Conservation (phyloP, 108 stramenopile genomes). For the Cyclotella choctawhatcheeana region DNA sequence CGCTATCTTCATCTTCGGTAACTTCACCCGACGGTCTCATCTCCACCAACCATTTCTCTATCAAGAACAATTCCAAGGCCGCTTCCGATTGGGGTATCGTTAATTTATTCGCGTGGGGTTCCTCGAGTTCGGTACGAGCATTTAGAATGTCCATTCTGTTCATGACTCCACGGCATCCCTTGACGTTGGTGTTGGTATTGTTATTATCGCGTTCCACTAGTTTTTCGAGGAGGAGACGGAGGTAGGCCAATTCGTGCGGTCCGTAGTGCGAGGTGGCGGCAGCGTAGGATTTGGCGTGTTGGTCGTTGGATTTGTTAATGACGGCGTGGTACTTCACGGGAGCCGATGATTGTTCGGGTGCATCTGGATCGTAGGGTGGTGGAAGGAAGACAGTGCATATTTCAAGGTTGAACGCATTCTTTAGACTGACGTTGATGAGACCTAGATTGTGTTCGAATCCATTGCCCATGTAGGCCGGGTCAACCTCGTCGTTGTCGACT, state of each 20-base stretch:
- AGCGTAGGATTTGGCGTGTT: constrained; percentile 42
- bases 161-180: constrained; percentile 37
- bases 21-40: constrained; percentile 45
- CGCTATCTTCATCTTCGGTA: constrained; percentile 12
- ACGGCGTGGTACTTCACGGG: constrained; percentile 63
- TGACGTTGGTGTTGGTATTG: neutral
- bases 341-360: neutral
- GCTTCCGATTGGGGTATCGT: constrained; percentile 49
- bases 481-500: constrained; percentile 19
- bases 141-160: constrained; percentile 67
- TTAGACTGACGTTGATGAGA: constrained; percentile 64
- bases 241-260: constrained; percentile 61
- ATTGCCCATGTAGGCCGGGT: constrained; percentile 35
- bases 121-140: constrained; percentile 56
- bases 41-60: constrained; percentile 54
- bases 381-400: constrained; percentile 63
- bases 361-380: constrained; percentile 27
- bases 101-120: constrained; percentile 50
- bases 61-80: constrained; percentile 30
- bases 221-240: constrained; percentile 56
- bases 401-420: constrained; percentile 67
- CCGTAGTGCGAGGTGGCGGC: constrained; percentile 30
- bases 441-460: constrained; percentile 55
- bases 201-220: constrained; percentile 45
- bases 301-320: constrained; percentile 56